These are phyloP conservation scores for Stemphylium lycopersici DNA, from an alignment of 2,329 filamentous ascomycete genomes.

Conservation along the genomic window DNA sequence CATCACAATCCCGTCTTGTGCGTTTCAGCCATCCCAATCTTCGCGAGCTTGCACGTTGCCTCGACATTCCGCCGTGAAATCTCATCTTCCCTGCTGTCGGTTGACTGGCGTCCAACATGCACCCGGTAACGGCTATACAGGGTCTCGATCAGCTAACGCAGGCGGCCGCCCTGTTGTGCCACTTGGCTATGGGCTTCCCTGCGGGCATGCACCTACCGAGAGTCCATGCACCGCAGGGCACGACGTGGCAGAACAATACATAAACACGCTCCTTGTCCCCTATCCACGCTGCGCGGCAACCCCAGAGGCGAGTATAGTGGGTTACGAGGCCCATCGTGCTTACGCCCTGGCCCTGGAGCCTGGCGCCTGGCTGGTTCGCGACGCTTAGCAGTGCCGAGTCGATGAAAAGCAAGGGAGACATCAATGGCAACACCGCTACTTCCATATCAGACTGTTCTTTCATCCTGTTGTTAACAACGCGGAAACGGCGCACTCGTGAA, in stretches of 20 bases:
- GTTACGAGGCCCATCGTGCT: background rate
- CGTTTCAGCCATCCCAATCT: slow-evolving; percentile 1
- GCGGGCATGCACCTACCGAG: slow-evolving; percentile 1
- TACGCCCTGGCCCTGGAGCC: background rate
- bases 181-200: slow-evolving; percentile 5
- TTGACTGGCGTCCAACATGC: background rate
- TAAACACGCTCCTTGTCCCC: slow-evolving; percentile 1
- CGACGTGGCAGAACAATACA: slow-evolving; percentile 9
- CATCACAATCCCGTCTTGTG: slow-evolving; percentile 20
- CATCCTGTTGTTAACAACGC: too few species aligned
- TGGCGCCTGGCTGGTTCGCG: too few species aligned
- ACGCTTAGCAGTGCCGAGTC: background rate
- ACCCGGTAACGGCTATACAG: background rate
- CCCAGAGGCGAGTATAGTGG: background rate
- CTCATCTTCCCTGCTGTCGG: background rate
- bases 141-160: slow-evolving; percentile 3
- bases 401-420: too few species aligned
- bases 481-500: too few species aligned
- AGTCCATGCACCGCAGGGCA: slow-evolving; percentile 7
- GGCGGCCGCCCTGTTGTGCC: background rate
- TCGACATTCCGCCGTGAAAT: background rate
- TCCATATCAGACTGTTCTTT: too few species aligned
- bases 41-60: background rate
- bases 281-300: slow-evolving; percentile 7
- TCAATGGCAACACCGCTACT: too few species aligned